phyloP scores from a whole-genome alignment of 2,329 filamentous ascomycete species.

The Alternaria arborescens region DNA sequence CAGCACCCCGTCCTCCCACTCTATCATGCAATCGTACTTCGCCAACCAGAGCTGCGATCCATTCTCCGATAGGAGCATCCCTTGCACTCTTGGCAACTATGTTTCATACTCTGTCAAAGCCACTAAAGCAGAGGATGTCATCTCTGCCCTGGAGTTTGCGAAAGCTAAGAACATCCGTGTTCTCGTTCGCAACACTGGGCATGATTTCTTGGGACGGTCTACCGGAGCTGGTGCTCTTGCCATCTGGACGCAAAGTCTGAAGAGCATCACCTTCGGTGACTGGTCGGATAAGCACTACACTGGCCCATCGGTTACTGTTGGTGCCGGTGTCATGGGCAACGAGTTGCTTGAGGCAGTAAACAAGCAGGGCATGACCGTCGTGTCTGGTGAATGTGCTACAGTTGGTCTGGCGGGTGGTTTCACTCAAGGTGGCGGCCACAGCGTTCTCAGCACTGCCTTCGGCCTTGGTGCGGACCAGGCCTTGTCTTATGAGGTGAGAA shows the following conservation, averaged over 20 bases:
- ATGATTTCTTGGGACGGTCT: constrained; percentile 42
- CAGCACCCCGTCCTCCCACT: constrained; percentile 18
- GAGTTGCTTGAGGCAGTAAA: constrained; percentile 35
- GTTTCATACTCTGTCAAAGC: constrained; percentile 50
- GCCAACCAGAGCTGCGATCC: constrained; percentile 28
- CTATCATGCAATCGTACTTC: constrained; percentile 20
- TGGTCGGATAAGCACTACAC: constrained; percentile 35
- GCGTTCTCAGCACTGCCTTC: constrained; percentile 24
- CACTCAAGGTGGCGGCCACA: constrained; percentile 44
- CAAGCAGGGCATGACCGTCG: constrained; percentile 28
- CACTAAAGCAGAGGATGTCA: constrained; percentile 2
- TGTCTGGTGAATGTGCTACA: constrained; percentile 44
- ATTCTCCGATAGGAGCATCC: constrained; percentile 12
- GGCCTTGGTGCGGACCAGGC: constrained; percentile 46
- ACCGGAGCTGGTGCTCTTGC: constrained; percentile 41
- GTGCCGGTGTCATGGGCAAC: constrained; percentile 38
- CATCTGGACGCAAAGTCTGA: constrained; percentile 44
- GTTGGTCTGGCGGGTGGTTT: constrained; percentile 48
- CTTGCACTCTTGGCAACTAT: constrained; percentile 33
- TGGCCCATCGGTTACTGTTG: constrained; percentile 37
- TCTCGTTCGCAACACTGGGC: constrained; percentile 27
- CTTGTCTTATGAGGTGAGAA: constrained; percentile 38
- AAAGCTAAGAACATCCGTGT: constrained; percentile 37
- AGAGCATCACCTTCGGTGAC: constrained; percentile 29
- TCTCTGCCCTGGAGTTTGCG: constrained; percentile 35